Conservation (phyloP, 2,329 filamentous ascomycete genomes). For the Calycina herbarum region DNA sequence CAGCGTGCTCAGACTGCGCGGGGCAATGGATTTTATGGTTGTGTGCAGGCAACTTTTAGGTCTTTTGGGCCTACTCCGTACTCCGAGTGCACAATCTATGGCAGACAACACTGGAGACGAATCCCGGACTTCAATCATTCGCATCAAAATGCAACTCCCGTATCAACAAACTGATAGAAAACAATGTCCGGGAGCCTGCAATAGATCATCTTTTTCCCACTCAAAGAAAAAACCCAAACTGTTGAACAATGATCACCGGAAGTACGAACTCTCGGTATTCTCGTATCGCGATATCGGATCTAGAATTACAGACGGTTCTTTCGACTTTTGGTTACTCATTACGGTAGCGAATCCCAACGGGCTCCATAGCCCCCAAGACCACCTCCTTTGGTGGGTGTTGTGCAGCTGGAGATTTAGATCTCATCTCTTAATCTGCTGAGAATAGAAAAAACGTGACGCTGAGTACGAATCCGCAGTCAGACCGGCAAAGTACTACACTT, state of each 20-base stretch:
- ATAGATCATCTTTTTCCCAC: neutral
- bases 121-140: neutral
- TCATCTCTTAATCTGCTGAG: neutral
- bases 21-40: neutral
- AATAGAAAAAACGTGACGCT: conserved; percentile 3
- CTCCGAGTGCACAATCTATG: neutral
- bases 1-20: neutral
- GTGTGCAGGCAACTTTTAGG: too few species aligned
- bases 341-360: conserved; percentile 1
- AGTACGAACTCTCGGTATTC: neutral
- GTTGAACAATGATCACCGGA: neutral
- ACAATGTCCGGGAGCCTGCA: neutral
- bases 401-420: neutral
- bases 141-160: neutral
- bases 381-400: neutral
- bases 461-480: conserved; percentile 1
- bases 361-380: neutral
- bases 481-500: neutral
- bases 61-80: too few species aligned
- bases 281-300: neutral
- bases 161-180: neutral
- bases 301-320: neutral
- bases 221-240: neutral
- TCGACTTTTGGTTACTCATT: neutral
- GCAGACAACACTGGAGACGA: too few species aligned